Evolutionary conservation across 164 flowering plant genomes (phyloP).

Genomic region (Nymphaea colorata): DNA sequence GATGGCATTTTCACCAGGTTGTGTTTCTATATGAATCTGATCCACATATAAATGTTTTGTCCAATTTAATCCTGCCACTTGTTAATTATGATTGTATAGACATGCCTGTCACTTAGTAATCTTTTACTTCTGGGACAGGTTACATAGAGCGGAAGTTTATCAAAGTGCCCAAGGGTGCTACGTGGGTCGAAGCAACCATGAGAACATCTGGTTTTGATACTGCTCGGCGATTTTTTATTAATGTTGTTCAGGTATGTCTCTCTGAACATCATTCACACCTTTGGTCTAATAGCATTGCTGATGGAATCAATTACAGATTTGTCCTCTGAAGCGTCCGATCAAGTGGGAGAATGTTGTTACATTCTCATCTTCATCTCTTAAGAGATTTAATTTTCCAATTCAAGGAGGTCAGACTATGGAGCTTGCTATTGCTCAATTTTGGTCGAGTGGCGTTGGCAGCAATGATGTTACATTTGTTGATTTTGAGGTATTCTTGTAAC

Average conservation of each 20-base stretch:
- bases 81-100: too few species aligned
- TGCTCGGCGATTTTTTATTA: constrained; percentile 67
- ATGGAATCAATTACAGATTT: constrained; percentile 36
- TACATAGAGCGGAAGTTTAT: constrained; percentile 74
- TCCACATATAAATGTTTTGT: not conserved
- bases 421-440: constrained; percentile 84
- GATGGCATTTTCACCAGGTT: constrained; percentile 76
- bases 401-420: constrained; percentile 85
- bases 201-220: constrained; percentile 74
- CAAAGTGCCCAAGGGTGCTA: constrained; percentile 81
- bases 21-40: not conserved
- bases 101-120: too few species aligned
- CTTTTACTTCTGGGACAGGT: constrained; percentile 28
- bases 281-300: not conserved
- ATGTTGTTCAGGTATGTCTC: constrained; percentile 67
- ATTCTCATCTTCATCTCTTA: constrained; percentile 70
- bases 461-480: constrained; percentile 61
- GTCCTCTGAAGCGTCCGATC: constrained; percentile 73
- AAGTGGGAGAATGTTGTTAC: constrained; percentile 79
- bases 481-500: constrained; percentile 52
- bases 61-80: not conserved
- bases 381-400: constrained; percentile 66
- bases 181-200: constrained; percentile 90
- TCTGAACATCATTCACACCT: not conserved
- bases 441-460: constrained; percentile 98